Base-by-base conservation (phyloP, 192 early-diverging fungal species). In the Oehlia diaphana region DNA sequence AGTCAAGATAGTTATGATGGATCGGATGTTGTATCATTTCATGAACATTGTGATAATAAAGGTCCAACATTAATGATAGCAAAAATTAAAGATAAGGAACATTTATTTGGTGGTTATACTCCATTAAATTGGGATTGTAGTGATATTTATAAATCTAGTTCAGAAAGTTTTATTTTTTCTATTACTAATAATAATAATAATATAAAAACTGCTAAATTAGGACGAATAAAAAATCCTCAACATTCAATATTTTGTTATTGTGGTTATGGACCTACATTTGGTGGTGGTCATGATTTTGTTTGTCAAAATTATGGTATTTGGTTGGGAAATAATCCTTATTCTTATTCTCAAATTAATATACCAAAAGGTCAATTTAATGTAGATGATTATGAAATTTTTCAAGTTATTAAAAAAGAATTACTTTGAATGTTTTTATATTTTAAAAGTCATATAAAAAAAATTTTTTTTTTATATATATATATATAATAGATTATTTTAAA, bases 91-190 rank as follows among this genome's bases (percentile, higher is more conserved):
- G 28, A 73, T 50, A 50, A 13, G 4, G n/a, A 9, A 26, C 42
- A 49, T 23, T 16, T 73, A 12, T 9, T 73, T 58, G 72, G 72
- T 26, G 72, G 72, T 37, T 74, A 74, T 50, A 74, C 42, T 74
- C 72, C 72, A 2, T 14, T 53, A 21, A 33, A 31, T 14, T 69
- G 28, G 28, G 31, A 39, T 42, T 28, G 44, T 12, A 47, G 68
- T 64, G n/a, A 64, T 64, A 23, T 4, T n/a, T 63, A 26, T 19
- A 63, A 63, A 63, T 26, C 21, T 23, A 63, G 16, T 9, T 23
- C 26, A 0, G 19, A 63, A 2, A 63, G 63, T 26, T 63, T 63
- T 21, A 23, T 63, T 23, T 63, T 63, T 63, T 9, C 26, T 26
- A 23, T 63, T 23, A 9, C 9, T 63, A 4, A 6, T 63, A 28